Percentiles rank a stretch among this genome's conserved stretches.
Conservation (phyloP, 1,284 basidiomycete genomes). For the Puccinia coronata region DNA sequence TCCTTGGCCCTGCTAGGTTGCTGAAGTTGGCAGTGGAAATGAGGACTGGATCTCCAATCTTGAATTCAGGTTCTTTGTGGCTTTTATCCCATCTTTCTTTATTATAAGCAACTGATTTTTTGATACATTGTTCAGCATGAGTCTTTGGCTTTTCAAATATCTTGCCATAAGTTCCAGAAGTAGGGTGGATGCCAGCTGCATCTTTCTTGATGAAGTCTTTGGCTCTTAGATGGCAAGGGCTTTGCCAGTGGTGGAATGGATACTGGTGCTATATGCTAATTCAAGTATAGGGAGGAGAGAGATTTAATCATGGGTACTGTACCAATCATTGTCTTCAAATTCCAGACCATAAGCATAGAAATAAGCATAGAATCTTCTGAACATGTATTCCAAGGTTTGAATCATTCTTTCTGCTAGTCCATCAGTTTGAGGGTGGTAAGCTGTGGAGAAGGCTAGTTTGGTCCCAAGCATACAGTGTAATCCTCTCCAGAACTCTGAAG, state of each 20-base stretch:
- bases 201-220: not conserved
- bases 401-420: too few species aligned
- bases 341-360: not conserved
- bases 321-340: not conserved
- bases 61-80: too few species aligned
- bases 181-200: not conserved
- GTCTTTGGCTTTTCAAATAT: not conserved
- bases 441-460: conserved; percentile 2
- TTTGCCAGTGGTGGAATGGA: not conserved
- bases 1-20: too few species aligned
- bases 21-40: too few species aligned
- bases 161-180: not conserved
- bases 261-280: not conserved
- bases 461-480: not conserved
- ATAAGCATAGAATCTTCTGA: not conserved
- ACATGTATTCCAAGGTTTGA: too few species aligned
- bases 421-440: not conserved
- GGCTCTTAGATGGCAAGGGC: not conserved
- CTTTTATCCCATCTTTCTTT: too few species aligned
- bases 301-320: not conserved
- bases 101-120: too few species aligned
- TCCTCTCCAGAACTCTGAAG: not conserved
- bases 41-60: too few species aligned
- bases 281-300: not conserved
- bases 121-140: not conserved